Conservation (phyloP, 1,139 yeast species). For the Scheffersomyces stambukii region DNA sequence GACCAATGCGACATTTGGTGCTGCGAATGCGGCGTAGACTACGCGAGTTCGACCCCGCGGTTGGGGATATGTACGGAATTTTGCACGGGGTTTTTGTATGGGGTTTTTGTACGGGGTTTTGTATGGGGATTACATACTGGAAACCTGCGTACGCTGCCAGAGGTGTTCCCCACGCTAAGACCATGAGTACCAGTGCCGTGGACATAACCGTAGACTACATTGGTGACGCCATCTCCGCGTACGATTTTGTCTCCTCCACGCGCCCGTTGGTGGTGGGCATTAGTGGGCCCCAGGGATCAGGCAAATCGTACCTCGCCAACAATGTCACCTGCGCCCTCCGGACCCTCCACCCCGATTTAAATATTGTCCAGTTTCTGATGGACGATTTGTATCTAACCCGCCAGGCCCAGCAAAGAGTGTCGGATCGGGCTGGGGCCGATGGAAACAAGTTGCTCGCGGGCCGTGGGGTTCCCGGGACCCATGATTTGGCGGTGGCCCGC, state of each 20-base stretch:
- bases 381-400: constrained; percentile 83
- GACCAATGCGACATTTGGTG: no score
- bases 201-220: constrained; percentile 21
- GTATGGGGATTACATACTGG: no score
- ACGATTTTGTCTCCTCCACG: constrained; percentile 11
- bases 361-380: constrained; percentile 61
- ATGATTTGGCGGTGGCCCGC: constrained; percentile 47
- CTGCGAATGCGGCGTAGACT: no score
- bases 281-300: constrained; percentile 93
- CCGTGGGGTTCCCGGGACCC: constrained; percentile 93
- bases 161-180: constrained; percentile 1
- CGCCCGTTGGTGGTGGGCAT: constrained; percentile 62
- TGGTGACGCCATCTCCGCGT: constrained; percentile 13
- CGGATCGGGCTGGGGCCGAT: constrained; percentile 19
- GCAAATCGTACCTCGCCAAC: constrained; percentile 68
- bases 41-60: no score
- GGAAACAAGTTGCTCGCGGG: constrained; percentile 64
- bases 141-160: neutral
- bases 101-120: no score
- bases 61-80: no score
- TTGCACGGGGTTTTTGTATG: no score
- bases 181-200: constrained; percentile 15
- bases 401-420: constrained; percentile 49
- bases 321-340: constrained; percentile 36
- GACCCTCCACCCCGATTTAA: constrained; percentile 31